A percentile compares a stretch with the other conserved stretches of the same genome.
Conservation (phyloP, 495 filamentous ascomycete genomes). For the Penicillium daleae region DNA sequence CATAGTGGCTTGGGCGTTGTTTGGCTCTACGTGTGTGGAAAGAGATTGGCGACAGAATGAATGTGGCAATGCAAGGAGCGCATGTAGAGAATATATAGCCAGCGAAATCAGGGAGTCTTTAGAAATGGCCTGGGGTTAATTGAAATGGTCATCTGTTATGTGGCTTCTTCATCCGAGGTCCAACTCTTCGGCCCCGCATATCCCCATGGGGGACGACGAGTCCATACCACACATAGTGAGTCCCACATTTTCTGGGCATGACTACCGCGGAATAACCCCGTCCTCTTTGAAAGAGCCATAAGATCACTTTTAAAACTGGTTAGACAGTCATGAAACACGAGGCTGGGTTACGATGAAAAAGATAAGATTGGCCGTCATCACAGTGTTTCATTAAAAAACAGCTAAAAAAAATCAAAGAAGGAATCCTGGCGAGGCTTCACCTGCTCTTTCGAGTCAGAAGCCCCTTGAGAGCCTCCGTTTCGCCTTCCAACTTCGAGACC, state of each 20-base stretch:
- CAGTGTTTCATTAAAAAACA: constrained; percentile 16
- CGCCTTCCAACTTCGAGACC: constrained; percentile 66
- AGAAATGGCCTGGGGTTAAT: background rate
- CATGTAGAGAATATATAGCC: background rate
- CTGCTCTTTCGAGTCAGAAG: constrained; percentile 32
- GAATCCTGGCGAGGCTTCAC: constrained; percentile 16
- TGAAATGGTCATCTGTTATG: background rate
- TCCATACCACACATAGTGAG: background rate
- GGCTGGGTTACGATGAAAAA: background rate
- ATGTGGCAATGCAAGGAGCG: background rate
- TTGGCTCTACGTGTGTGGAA: background rate
- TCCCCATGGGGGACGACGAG: constrained; percentile 12
- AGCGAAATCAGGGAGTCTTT: background rate
- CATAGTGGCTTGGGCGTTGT: constrained; percentile 33
- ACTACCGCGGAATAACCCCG: background rate
- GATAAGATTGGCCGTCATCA: background rate
- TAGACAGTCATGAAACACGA: no score
- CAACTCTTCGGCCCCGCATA: constrained; percentile 5
- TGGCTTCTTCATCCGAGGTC: background rate
- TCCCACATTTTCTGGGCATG: background rate
- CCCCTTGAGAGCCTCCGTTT: constrained; percentile 48
- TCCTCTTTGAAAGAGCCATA: background rate
- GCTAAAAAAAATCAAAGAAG: constrained; percentile 15
- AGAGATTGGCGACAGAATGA: background rate
- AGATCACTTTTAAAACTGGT: no score